Conservation (phyloP, 208 protist species). For the Tritrichomonas musculus region DNA sequence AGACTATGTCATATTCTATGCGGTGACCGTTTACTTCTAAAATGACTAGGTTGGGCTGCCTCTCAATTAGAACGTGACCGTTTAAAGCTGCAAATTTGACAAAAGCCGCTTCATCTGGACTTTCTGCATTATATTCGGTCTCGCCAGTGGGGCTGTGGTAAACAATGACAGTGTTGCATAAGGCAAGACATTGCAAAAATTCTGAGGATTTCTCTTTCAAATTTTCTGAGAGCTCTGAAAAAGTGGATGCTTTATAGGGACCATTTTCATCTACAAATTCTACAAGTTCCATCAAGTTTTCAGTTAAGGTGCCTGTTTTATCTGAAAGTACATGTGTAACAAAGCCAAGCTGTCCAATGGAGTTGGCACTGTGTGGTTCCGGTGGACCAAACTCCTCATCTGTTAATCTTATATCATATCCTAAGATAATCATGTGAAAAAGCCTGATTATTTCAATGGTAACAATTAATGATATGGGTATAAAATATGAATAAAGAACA, state of each 20-base stretch:
- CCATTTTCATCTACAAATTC: background rate
- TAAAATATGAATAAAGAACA: conserved; percentile 40
- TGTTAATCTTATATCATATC: background rate
- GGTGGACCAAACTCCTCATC: background rate
- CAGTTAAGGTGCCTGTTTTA: conserved; percentile 95
- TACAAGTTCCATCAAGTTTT: conserved; percentile 44
- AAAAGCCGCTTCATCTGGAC: background rate
- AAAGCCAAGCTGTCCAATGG: conserved; percentile 89
- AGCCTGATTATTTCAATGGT: conserved; percentile 43
- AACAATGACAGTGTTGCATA: conserved; percentile 13
- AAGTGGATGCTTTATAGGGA: background rate
- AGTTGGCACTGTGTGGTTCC: conserved; percentile 54
- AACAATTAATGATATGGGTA: conserved; percentile 46
- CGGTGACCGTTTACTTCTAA: background rate
- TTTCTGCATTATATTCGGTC: conserved; percentile 23
- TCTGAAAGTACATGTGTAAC: conserved; percentile 91
- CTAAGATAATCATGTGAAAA: conserved; percentile 4
- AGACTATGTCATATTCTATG: background rate
- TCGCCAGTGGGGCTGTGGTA: background rate
- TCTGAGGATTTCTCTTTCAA: background rate
- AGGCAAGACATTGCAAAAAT: background rate
- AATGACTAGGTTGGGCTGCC: background rate
- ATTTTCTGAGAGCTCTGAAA: too few relatives aligned
- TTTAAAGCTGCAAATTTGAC: background rate
- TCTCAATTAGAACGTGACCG: background rate